These are phyloP conservation scores for Stereocaulon alpinum DNA, from an alignment of 495 filamentous ascomycete genomes.

Conservation along the genomic window DNA sequence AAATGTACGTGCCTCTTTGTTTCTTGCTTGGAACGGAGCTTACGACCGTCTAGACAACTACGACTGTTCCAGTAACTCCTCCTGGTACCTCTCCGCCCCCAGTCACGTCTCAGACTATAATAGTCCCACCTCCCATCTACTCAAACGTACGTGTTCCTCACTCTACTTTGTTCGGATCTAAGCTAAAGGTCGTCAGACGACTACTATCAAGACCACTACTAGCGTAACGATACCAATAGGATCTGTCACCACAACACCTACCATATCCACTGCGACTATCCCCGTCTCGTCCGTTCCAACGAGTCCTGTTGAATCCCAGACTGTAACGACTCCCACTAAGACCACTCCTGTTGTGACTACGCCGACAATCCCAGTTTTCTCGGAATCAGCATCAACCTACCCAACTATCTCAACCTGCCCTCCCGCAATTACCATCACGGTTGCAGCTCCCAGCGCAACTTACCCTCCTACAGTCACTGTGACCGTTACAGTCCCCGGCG, in stretches of 20 bases:
- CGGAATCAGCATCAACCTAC: conserved; percentile 14
- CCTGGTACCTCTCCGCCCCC: not conserved
- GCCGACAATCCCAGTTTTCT: not conserved
- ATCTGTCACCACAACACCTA: conserved; percentile 23
- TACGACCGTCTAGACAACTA: too few relatives aligned
- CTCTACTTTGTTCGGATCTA: too few relatives aligned
- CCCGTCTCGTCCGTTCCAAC: conserved; percentile 6
- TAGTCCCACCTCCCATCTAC: not conserved
- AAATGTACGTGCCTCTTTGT: too few relatives aligned
- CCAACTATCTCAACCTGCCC: conserved; percentile 2
- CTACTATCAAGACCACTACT: conserved; percentile 15
- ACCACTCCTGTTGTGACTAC: too few relatives aligned
- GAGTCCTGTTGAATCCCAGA: too few relatives aligned
- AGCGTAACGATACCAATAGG: conserved; percentile 23
- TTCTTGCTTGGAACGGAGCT: too few relatives aligned
- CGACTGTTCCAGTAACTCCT: not conserved
- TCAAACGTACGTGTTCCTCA: not conserved
- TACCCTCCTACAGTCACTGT: not conserved
- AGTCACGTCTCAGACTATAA: not conserved
- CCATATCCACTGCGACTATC: conserved; percentile 21
- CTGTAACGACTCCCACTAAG: too few relatives aligned
- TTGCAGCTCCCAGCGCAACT: conserved; percentile 4
- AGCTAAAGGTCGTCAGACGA: too few relatives aligned
- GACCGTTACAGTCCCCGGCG: not conserved
- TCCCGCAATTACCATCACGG: conserved; percentile 1